A percentile compares a stretch with the other conserved stretches of the same genome.
Conservation (phyloP, 2,329 filamentous ascomycete genomes). For the Diaporthe citri region DNA sequence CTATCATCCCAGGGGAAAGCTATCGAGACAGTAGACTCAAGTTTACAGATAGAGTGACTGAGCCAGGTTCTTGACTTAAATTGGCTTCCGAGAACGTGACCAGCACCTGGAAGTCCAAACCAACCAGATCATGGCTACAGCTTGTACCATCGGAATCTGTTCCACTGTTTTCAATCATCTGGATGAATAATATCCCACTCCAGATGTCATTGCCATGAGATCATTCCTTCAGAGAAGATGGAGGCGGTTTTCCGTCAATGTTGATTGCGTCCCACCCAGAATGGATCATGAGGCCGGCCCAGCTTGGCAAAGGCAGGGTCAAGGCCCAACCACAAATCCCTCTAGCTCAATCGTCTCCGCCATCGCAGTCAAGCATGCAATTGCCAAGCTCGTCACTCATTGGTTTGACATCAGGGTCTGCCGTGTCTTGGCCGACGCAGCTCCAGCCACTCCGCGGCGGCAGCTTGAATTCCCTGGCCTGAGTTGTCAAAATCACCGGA, state of each 20-base stretch:
- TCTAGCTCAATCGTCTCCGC: not conserved
- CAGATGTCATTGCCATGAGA: too few species aligned
- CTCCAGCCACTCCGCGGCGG: not conserved
- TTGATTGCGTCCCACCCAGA: not conserved
- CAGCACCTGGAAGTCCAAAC: not conserved
- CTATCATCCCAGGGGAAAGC: too few species aligned
- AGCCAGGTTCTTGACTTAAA: not conserved
- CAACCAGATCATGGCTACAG: not conserved
- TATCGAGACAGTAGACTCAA: not conserved
- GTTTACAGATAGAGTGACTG: not conserved
- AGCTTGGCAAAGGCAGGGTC: slow-evolving; percentile 17
- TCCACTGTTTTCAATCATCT: not conserved
- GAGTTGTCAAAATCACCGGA: too few species aligned
- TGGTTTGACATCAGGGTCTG: not conserved
- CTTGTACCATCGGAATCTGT: too few species aligned
- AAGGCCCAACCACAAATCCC: not conserved
- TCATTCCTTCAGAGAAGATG: too few species aligned
- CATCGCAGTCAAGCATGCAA: not conserved
- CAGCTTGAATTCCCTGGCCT: not conserved
- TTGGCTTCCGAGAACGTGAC: not conserved
- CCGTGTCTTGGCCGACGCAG: not conserved
- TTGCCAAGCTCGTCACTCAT: not conserved
- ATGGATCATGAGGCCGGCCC: not conserved
- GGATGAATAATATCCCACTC: too few species aligned
- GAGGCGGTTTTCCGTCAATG: not conserved